Percentiles rank a stretch among this genome's conserved stretches.
phyloP scores from a whole-genome alignment of 2,329 filamentous ascomycete genomes.

The Pyricularia grisea region DNA sequence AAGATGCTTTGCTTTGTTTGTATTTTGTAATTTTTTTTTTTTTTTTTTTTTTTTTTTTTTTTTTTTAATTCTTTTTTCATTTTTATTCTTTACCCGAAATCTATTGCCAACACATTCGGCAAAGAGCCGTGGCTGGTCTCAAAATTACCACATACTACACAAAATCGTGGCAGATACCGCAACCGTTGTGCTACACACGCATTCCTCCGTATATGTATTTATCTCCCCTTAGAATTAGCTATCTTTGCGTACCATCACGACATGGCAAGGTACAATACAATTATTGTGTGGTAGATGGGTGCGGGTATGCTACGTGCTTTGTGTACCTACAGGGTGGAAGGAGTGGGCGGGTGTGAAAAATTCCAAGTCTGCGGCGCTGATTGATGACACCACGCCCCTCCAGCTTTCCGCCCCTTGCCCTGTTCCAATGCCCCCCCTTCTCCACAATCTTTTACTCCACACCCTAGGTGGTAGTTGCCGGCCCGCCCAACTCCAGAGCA shows the following conservation, averaged over 20 bases:
- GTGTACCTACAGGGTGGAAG: not conserved
- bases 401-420: conserved; percentile 3
- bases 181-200: not conserved
- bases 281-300: not conserved
- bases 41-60: no score
- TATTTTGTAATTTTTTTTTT: not conserved
- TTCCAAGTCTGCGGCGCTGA: not conserved
- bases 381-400: not conserved
- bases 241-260: not conserved
- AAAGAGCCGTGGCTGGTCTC: not conserved
- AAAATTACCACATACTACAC: not conserved
- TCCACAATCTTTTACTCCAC: conserved; percentile 1
- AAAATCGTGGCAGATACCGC: not conserved
- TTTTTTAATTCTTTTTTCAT: no score
- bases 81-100: not conserved
- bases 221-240: not conserved
- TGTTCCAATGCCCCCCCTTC: conserved; percentile 2
- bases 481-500: conserved; percentile 4
- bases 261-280: not conserved
- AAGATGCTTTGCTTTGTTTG: not conserved
- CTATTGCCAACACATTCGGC: not conserved
- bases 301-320: not conserved
- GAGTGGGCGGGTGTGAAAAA: not conserved
- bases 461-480: conserved; percentile 4
- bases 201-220: not conserved